phyloP scores from a whole-genome alignment of 192 early-diverging fungal species.

The Coemansia sp. region DNA sequence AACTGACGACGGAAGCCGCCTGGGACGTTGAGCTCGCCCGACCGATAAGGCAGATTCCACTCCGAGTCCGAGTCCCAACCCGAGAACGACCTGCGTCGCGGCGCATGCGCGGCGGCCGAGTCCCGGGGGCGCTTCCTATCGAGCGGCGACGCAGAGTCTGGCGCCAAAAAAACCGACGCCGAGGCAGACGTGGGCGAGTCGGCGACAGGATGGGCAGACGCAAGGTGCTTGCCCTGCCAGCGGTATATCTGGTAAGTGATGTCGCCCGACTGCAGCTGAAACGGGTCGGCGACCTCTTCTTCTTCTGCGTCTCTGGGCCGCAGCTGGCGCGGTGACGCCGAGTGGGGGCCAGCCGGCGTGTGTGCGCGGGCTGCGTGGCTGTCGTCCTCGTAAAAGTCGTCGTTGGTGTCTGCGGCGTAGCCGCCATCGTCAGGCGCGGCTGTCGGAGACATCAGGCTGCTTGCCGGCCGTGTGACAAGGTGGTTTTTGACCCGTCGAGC shows the following conservation, averaged over 20 bases:
- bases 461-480: slow-evolving; percentile 60
- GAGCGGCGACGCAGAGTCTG: slow-evolving; percentile 8
- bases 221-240: slow-evolving; percentile 70
- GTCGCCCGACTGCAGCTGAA: slow-evolving; percentile 67
- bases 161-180: slow-evolving; percentile 10
- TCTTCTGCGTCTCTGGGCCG: slow-evolving; percentile 11
- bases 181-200: slow-evolving; percentile 1
- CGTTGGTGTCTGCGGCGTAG: slow-evolving; percentile 44
- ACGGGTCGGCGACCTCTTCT: slow-evolving; percentile 40
- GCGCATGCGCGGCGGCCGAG: slow-evolving; percentile 50
- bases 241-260: slow-evolving; percentile 89
- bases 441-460: slow-evolving; percentile 9
- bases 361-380: slow-evolving; percentile 19
- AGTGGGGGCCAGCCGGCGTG: background rate
- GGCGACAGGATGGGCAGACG: slow-evolving; percentile 3
- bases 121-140: slow-evolving; percentile 48
- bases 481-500: slow-evolving; percentile 68
- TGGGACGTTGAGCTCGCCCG: slow-evolving; percentile 61
- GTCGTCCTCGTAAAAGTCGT: slow-evolving; percentile 30
- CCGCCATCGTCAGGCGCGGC: slow-evolving; percentile 31
- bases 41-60: slow-evolving; percentile 39
- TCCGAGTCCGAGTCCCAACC: slow-evolving; percentile 51
- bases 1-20: slow-evolving; percentile 92
- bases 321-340: slow-evolving; percentile 13
- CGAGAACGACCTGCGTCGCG: slow-evolving; percentile 48